phyloP scores from a whole-genome alignment of 108 stramenopile genomes.

The Stephanodiscus triporus region DNA sequence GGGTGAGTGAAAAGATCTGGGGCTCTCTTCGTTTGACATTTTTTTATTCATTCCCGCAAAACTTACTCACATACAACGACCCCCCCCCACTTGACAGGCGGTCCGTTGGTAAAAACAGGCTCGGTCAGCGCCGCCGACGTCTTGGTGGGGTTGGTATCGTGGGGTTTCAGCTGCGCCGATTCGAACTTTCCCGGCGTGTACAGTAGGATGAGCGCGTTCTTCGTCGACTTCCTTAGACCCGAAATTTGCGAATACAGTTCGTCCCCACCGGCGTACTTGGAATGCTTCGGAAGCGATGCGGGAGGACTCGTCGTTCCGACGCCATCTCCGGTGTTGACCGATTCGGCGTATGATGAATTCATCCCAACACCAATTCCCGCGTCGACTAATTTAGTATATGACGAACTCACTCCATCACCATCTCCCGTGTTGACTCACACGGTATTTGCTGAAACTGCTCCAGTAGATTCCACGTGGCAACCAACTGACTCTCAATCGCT shows the following conservation, averaged over 20 bases:
- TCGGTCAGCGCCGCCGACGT: constrained; percentile 21
- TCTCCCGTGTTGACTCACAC: background rate
- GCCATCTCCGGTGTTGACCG: constrained; percentile 9
- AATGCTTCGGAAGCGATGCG: background rate
- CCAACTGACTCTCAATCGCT: no score
- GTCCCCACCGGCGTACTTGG: constrained; percentile 27
- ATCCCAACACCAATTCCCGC: background rate
- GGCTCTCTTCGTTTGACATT: no score
- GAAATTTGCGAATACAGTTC: constrained; percentile 32
- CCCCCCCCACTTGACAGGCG: no score
- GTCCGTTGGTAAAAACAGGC: constrained; percentile 24
- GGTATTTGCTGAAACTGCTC: background rate
- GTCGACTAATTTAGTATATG: background rate
- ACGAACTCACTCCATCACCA: background rate
- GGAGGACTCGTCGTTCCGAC: constrained; percentile 2
- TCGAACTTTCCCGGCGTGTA: constrained; percentile 46
- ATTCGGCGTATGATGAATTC: background rate
- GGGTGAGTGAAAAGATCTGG: background rate
- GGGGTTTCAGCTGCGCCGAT: constrained; percentile 50
- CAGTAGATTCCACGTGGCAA: background rate
- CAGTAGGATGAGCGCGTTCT: constrained; percentile 23
- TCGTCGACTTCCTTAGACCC: constrained; percentile 17
- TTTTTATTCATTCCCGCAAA: background rate
- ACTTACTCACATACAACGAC: background rate
- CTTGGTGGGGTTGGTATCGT: constrained; percentile 37